These are phyloP conservation scores for Xenosphaeropsis pyriputrescens DNA, from an alignment of 2,329 filamentous ascomycete genomes.

Conservation along the genomic window DNA sequence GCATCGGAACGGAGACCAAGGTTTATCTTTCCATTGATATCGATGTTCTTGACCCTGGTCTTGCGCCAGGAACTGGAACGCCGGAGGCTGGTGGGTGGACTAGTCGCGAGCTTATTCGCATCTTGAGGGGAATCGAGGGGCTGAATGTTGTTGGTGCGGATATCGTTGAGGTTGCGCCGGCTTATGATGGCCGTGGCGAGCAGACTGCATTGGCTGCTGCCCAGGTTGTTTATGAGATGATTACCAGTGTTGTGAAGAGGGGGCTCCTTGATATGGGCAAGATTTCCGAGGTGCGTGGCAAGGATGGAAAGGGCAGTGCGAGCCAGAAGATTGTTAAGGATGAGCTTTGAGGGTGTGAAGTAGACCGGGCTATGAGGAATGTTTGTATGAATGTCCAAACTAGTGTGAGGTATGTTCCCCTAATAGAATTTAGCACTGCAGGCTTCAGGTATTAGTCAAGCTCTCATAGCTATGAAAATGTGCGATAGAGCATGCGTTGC, in stretches of 20 bases:
- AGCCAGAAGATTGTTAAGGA: slow-evolving; percentile 6
- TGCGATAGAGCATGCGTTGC: too few relatives aligned
- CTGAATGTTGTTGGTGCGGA: slow-evolving; percentile 82
- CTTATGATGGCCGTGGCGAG: slow-evolving; percentile 69
- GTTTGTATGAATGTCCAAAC: too few relatives aligned
- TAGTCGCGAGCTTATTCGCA: slow-evolving; percentile 71
- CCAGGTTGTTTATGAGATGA: slow-evolving; percentile 74
- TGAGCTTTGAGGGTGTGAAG: slow-evolving; percentile 11
- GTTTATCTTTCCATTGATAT: slow-evolving; percentile 76
- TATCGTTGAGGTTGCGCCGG: slow-evolving; percentile 77
- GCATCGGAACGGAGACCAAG: slow-evolving; percentile 59
- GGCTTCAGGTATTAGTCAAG: too few relatives aligned
- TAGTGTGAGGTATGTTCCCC: too few relatives aligned
- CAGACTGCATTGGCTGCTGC: slow-evolving; percentile 71
- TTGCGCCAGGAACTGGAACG: slow-evolving; percentile 67
- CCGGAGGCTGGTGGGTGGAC: slow-evolving; percentile 89
- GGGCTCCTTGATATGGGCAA: slow-evolving; percentile 24
- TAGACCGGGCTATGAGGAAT: too few relatives aligned
- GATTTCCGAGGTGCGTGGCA: slow-evolving; percentile 9
- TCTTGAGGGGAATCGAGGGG: slow-evolving; percentile 66
- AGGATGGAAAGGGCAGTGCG: slow-evolving; percentile 5
- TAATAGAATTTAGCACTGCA: too few relatives aligned
- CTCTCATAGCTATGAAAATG: too few relatives aligned
- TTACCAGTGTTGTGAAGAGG: slow-evolving; percentile 59
- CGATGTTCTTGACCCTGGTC: slow-evolving; percentile 61